Base-by-base conservation (phyloP, 768 basidiomycete genomes). In the Rhizopogon vulgaris region DNA sequence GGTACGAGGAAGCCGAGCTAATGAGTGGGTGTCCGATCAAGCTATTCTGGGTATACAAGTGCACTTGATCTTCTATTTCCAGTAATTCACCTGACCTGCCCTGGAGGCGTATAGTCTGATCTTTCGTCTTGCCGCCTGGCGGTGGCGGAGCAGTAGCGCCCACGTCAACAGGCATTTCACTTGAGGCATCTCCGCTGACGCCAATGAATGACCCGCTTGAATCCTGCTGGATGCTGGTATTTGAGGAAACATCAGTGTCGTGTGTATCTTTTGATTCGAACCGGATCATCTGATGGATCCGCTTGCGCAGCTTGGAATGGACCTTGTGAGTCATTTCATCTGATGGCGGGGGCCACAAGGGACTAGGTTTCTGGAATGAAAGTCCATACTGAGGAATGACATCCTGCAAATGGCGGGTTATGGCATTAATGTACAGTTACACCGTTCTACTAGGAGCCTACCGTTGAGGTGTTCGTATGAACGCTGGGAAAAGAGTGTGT, bases 401-500 rank as follows among this genome's bases (percentile, higher is more conserved):
- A 59, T 95, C 92, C 90, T 92, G 41, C 4, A 18, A 22, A 34
- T 24, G 10, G 15, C 4, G 42, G 9, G 27, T 10, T 11, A 47
- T 45, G 12, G 48, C 48, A 28, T 48, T 36, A 37, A 36, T 8
- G 34, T 24, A 46, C 14, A 5, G 14, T 9, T 10, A 11, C 9
- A 34, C 18, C 5, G 2, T 34, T 24, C 5, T 22, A 11, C 14
- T 14, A 46, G 38, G n/a, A 6, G 65, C 76, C 56, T 59, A 90
- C 93, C 47, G 93, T 92, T 3, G 80, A 75, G 2, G 90, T 93
- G 65, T 98, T 97, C 37, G 76, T 71, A 60, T 90, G 79, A 41
- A 94, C 78, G 59, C 89, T 92, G 0, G 92, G 90, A 67, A 98
- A 97, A 0, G 90, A 94, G 66, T 98, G 96, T 0, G 91, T 94